Evolutionary conservation across 257 asterid genomes (phyloP).

Genomic region (Eustoma russellianum): DNA sequence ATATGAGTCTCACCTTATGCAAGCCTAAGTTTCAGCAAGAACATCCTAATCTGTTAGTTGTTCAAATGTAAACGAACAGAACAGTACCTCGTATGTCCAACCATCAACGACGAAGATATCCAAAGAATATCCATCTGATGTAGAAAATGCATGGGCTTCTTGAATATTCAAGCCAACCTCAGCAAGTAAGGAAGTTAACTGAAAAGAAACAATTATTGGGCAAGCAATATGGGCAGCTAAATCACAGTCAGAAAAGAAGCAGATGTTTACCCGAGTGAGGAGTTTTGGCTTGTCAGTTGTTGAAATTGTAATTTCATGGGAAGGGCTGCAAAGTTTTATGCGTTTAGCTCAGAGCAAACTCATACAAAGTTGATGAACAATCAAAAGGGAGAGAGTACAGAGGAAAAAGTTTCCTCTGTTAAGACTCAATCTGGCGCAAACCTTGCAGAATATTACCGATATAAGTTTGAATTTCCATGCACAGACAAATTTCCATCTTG

Average conservation of each 20-base stretch:
- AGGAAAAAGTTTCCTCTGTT: constrained; percentile 1
- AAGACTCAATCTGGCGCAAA: constrained; percentile 43
- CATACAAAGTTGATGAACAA: too few species aligned
- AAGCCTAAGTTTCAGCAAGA: too few species aligned
- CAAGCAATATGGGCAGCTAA: background rate
- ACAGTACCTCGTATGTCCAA: constrained; percentile 63
- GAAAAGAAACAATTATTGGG: constrained; percentile 11
- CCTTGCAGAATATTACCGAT: constrained; percentile 60
- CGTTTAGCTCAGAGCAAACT: too few species aligned
- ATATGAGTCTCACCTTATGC: too few species aligned
- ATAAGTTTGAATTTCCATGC: constrained; percentile 46
- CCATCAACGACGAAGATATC: constrained; percentile 88
- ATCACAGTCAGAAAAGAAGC: background rate
- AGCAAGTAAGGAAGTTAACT: constrained; percentile 75
- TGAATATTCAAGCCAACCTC: constrained; percentile 92
- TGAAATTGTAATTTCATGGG: constrained; percentile 75
- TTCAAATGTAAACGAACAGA: too few species aligned
- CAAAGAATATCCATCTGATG: constrained; percentile 79
- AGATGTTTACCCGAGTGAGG: constrained; percentile 52
- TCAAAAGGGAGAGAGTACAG: constrained; percentile 5
- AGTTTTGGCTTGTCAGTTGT: constrained; percentile 83
- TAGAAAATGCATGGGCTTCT: constrained; percentile 98
- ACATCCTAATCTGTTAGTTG: too few species aligned
- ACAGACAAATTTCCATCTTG: constrained; percentile 40
- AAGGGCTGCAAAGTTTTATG: constrained; percentile 36